Conservation (phyloP, 345 rosid species). For the Garcia nutans region DNA sequence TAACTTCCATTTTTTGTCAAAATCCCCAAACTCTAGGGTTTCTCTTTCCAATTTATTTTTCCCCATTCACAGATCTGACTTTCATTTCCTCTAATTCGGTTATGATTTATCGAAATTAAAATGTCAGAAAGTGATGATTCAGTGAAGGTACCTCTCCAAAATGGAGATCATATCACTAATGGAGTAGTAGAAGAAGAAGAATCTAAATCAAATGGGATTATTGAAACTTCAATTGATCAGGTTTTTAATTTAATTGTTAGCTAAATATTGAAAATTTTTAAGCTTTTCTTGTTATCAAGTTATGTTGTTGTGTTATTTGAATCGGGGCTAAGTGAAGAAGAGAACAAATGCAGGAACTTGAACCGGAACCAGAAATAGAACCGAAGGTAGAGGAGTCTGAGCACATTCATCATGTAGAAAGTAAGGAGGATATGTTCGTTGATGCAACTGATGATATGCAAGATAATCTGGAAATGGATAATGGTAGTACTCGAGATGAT, state of each 20-base stretch:
- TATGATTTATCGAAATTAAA: slow-evolving; percentile 25
- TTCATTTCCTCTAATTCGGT: background rate
- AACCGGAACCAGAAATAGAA: slow-evolving; percentile 5
- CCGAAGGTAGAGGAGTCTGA: slow-evolving; percentile 22
- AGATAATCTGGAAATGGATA: slow-evolving; percentile 35
- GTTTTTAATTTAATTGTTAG: slow-evolving; percentile 8
- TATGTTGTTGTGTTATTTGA: background rate
- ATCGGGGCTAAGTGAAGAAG: background rate
- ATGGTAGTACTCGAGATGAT: background rate
- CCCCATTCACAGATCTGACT: slow-evolving; percentile 30
- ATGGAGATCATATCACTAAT: slow-evolving; percentile 19
- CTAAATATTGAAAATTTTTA: background rate
- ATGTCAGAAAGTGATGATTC: slow-evolving; percentile 48
- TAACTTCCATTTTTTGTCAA: background rate
- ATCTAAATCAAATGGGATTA: slow-evolving; percentile 6
- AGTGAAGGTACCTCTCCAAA: slow-evolving; percentile 24
- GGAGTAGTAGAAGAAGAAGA: slow-evolving; percentile 9
- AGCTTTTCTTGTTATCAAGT: background rate
- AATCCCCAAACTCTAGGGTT: slow-evolving; percentile 24
- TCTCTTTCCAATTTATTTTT: background rate
- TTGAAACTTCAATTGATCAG: slow-evolving; percentile 21
- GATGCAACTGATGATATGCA: slow-evolving; percentile 78
- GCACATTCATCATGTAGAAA: slow-evolving; percentile 41
- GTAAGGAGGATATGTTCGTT: slow-evolving; percentile 85
- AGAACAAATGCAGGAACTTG: background rate